Conservation (phyloP, 2,329 filamentous ascomycete genomes). For the Claviceps purpurea region DNA sequence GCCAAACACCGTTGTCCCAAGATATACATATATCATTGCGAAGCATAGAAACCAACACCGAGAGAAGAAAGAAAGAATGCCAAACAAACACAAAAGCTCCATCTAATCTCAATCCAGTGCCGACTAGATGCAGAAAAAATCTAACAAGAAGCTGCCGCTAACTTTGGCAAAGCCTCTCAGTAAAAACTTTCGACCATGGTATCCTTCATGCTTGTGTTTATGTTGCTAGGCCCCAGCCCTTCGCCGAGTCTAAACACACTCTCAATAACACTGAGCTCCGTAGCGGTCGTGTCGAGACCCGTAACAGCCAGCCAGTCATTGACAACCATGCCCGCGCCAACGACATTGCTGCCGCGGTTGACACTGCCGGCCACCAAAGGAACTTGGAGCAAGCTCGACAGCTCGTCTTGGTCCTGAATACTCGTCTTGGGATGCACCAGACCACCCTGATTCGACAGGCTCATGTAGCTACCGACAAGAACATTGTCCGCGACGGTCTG, state of each 20-base stretch:
- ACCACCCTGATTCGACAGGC: conserved; percentile 86
- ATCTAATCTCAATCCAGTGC: background rate
- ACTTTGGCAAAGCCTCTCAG: conserved; percentile 28
- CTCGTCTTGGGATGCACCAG: conserved; percentile 95
- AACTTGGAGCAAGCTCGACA: conserved; percentile 84
- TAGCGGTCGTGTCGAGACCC: conserved; percentile 89
- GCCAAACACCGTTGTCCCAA: conserved; percentile 7
- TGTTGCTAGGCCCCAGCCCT: conserved; percentile 62
- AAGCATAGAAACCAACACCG: background rate
- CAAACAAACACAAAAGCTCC: background rate
- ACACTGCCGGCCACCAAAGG: conserved; percentile 89
- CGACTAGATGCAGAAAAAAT: conserved; percentile 8
- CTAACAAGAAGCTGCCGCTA: background rate
- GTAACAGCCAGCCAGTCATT: conserved; percentile 94
- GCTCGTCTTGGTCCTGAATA: conserved; percentile 96
- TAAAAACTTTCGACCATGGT: conserved; percentile 99
- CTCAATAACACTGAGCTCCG: conserved; percentile 91
- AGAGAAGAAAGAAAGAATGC: background rate
- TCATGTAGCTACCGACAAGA: conserved; percentile 92
- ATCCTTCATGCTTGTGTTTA: conserved; percentile 82
- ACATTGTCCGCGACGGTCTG: conserved; percentile 98
- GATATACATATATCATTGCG: background rate
- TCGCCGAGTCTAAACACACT: conserved; percentile 91
- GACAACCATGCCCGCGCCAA: conserved; percentile 54
- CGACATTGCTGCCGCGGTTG: conserved; percentile 84